Evolutionary conservation across 108 stramenopile species (phyloP), one percentile per base, ranked within the genome.

Genomic region (Cyclotella baltica): DNA sequence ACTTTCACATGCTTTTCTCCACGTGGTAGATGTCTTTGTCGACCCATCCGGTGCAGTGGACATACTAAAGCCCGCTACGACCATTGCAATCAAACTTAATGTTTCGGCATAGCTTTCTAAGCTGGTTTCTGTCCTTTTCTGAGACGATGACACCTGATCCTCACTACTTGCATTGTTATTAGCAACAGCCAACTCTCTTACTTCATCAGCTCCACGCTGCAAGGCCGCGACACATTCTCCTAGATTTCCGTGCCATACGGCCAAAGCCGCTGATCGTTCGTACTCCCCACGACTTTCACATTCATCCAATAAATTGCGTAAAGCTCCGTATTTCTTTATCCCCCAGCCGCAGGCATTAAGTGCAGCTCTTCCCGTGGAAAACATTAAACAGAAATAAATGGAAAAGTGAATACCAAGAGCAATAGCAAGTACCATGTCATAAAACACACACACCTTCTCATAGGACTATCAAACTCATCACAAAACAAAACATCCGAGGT

Each of bases 221-320:
- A 95, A 76, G 15, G 85, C 70, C 3, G 82, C 85, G 6, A 92
- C 89, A 33, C 91, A 92, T 59, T 85, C 85, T 25, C 88, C 91
- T 8, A 93, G 61, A 71, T 92, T 81, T 27, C 87, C 89, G 72
- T 93, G 88, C 89, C 89, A 95, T 2, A 93, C 79, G 0, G 94
- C 92, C 25, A 95, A 50, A 27, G 92, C 89, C 30, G 94, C 92
- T 18, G 92, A 80, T 25, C 92, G 78, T 74, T 95, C 94, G 66
- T 70, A 88, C 56, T 89, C 86, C 22, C 90, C 87, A 23, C 78
- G 75, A 27, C 69, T 80, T 64, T 91, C 86, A 73, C 86, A 86
- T 71, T 95, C 85, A 3, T 77, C 85, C 11, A 91, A 46, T n/a
- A 91, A 83, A 70, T 85, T 81, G 1, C 68, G 69, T 8, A 89